Percentiles rank a stretch among this genome's conserved stretches.
These are phyloP conservation scores for Xylariaceae sp. DNA, from an alignment of 2,329 filamentous ascomycete species.

Conservation along the genomic window DNA sequence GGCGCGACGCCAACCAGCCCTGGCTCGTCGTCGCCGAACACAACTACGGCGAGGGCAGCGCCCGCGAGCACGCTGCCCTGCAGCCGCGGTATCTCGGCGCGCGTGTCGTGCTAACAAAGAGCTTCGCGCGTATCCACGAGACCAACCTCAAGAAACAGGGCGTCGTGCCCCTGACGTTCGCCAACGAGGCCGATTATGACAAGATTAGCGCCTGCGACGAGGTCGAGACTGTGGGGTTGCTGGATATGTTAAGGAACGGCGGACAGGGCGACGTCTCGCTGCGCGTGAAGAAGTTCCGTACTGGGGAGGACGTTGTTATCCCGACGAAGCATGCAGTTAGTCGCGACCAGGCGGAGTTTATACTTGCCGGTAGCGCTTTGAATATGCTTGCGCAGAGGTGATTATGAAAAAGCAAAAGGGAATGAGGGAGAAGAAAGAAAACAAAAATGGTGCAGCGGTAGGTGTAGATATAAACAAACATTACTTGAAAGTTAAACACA, in stretches of 20 bases:
- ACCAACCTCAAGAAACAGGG: slow-evolving; percentile 98
- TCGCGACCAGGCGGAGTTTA: slow-evolving; percentile 86
- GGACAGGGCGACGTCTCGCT: slow-evolving; percentile 76
- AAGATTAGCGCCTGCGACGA: slow-evolving; percentile 76
- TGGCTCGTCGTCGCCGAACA: slow-evolving; percentile 97
- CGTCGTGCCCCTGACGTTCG: slow-evolving; percentile 90
- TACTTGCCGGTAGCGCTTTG: slow-evolving; percentile 88
- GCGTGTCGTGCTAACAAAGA: slow-evolving; percentile 78
- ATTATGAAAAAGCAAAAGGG: not conserved
- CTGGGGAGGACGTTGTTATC: slow-evolving; percentile 64
- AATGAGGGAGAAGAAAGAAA: not conserved
- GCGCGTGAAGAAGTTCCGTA: slow-evolving; percentile 55
- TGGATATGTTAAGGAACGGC: slow-evolving; percentile 72
- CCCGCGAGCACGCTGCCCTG: slow-evolving; percentile 83
- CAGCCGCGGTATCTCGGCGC: slow-evolving; percentile 89
- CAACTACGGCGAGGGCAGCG: slow-evolving; percentile 92
- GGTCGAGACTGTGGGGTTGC: slow-evolving; percentile 76
- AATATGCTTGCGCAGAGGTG: slow-evolving; percentile 73
- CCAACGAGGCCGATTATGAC: slow-evolving; percentile 83
- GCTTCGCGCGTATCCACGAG: slow-evolving; percentile 89
- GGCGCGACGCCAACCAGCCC: slow-evolving; percentile 69
- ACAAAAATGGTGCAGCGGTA: not conserved
- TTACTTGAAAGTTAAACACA: not conserved
- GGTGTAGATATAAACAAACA: not conserved
- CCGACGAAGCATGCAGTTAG: slow-evolving; percentile 84